Evolutionary conservation across 208 protist species (phyloP).

Genomic region (Trypanosomatidae sp.): DNA sequence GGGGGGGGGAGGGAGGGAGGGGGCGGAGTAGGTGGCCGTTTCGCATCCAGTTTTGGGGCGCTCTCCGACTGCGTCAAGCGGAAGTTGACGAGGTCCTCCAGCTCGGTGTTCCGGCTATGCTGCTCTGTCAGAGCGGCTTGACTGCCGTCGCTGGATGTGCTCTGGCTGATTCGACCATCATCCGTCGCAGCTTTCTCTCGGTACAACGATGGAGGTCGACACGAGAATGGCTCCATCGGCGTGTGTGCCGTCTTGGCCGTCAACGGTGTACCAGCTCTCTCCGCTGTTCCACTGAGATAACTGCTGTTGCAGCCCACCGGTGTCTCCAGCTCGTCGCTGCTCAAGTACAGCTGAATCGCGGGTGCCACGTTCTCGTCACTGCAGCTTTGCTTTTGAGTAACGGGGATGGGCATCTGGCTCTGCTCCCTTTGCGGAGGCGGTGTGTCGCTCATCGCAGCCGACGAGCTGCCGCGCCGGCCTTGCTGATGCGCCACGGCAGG

Average conservation of each 20-base stretch:
- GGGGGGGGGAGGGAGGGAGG: background rate
- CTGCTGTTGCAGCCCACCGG: constrained; percentile 10
- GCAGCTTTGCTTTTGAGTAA: background rate
- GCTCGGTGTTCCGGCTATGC: constrained; percentile 2
- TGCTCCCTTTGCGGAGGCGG: background rate
- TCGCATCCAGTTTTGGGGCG: background rate
- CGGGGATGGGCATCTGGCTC: constrained; percentile 7
- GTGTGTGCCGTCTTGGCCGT: constrained; percentile 9
- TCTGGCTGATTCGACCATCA: background rate
- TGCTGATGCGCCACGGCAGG: constrained; percentile 9
- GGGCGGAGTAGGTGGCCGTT: background rate
- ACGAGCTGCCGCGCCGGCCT: constrained; percentile 17
- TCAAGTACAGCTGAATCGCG: constrained; percentile 5
- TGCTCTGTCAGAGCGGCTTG: background rate
- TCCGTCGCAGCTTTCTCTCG: constrained; percentile 3
- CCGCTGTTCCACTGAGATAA: background rate
- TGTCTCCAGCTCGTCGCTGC: constrained; percentile 3
- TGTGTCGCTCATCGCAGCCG: constrained; percentile 15
- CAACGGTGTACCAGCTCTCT: constrained; percentile 1
- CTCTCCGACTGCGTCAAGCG: constrained; percentile 4
- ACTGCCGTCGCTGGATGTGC: background rate
- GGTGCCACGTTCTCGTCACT: constrained; percentile 4
- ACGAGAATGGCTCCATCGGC: constrained; percentile 12
- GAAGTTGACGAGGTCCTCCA: background rate
- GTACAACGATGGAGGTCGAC: constrained; percentile 8